Base-by-base conservation (phyloP, 1,139 yeast genomes). In the Yarrowia galli region DNA sequence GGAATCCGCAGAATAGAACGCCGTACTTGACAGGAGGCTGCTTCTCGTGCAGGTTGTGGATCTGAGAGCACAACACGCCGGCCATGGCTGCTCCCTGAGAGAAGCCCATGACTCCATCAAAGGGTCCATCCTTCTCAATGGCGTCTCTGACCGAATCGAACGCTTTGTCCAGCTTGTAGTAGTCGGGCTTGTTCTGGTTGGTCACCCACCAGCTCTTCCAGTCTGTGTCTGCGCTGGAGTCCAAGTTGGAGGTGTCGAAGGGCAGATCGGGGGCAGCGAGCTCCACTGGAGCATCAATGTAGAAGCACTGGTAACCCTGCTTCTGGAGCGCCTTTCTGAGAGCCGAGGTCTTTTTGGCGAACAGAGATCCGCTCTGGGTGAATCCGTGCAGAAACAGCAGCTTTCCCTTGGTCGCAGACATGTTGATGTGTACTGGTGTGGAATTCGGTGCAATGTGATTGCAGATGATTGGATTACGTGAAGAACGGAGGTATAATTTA, bases 81-180 rank as follows among this genome's bases (percentile, higher is more conserved):
- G 96, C 86, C 75, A 95, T 80, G 4, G 96, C 97, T 0, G 97
- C 96, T 71, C 99, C 99, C 77, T 95, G 98, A 22, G 96, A 89
- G 76, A 93, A 95, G 2, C 98, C 98, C 68, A 95, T 79, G 36
- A 93, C 82, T 2, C 98, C 98, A 68, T 87, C 89, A 74, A 89
- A 92, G 0, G 98, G 98, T 0, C 98, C 98, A 71, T 92, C 82
- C 70, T 82, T 79, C 61, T 82, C 80, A 71, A 91, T 87, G 68
- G 88, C 82, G 0, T 81, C 77, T 35, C 82, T 79, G 28, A 93
- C 83, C n/a, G 83, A 81, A 13, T 81, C 79, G 64, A 87, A 77
- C 3, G 90, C 83, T 16, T 80, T 78, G 40, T 80, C 80, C 16
- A 83, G 74, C 43, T 79, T 78, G 68, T 78, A 80, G 68, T 78